Evolutionary conservation across 2,329 filamentous ascomycete genomes (phyloP), one percentile per base, ranked within the genome.

Genomic region (Aspergillus ibericus): DNA sequence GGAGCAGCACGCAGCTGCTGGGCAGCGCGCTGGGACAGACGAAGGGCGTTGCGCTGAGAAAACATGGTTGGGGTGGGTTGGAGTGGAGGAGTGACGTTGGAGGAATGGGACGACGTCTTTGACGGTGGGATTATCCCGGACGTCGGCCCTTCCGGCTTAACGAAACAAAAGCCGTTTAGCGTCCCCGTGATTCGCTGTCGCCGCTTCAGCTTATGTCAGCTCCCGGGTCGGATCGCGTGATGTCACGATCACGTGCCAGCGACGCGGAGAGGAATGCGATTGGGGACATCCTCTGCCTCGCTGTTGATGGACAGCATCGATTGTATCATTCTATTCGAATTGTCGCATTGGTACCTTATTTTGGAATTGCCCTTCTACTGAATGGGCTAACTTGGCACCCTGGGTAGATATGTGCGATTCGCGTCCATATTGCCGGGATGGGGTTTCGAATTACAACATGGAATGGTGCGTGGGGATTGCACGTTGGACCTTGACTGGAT

Each of bases 391-490:
- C 13, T 36, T 42, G 7, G 20, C 25, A n/a, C 35, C 8, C 18
- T 22, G 35, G 16, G 36, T 42, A 52, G 53, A 56, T 53, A 66
- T 69, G 65, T 63, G 56, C 51, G 36, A 53, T 34, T 49, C 40
- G 51, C 53, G 55, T 48, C 46, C 25, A 27, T 20, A 56, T 40
- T 32, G 59, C 59, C 65, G 82, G 68, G 18, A 92, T 92, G 89
- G 83, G 82, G 15, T 80, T 96, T 63, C 87, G 92, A 61, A 91
- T 96, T 67, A 95, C 91, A 3, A 91, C 89, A 13, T 93, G 90
- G 90, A 93, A 93, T 77, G 90, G 90, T 91, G 75, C 71, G 83
- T 20, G n/a, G 44, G 27, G 46, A 35, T 55, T 27, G 36, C 8
- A 22, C 35, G 10, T 5, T 50, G 29, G n/a, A 16, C 9, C 22